Percentiles rank a stretch among this genome's conserved stretches.
phyloP scores from a whole-genome alignment of 2,329 filamentous ascomycete genomes.

The Xylaria sp. region DNA sequence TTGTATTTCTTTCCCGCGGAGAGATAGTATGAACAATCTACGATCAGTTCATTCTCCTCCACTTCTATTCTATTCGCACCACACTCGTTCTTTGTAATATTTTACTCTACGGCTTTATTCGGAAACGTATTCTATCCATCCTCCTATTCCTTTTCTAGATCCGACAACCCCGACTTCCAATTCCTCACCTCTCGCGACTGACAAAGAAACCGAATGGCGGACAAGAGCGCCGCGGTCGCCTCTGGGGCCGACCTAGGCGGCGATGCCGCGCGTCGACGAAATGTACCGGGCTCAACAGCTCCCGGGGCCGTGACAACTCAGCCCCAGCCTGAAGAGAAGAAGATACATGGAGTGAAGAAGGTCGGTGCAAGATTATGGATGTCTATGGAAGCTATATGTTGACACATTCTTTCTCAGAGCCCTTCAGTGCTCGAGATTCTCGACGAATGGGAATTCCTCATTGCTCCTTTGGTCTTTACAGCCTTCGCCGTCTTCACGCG shows the following conservation, averaged over 20 bases:
- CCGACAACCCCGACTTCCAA: background rate
- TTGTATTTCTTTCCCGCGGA: slow-evolving; percentile 26
- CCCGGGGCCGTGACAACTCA: slow-evolving; percentile 50
- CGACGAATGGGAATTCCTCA: slow-evolving; percentile 70
- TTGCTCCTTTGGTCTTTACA: slow-evolving; percentile 71
- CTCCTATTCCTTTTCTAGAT: slow-evolving; percentile 12
- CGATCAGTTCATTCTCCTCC: slow-evolving; percentile 19
- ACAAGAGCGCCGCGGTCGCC: slow-evolving; percentile 65
- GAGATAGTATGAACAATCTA: slow-evolving; percentile 31
- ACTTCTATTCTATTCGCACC: slow-evolving; percentile 31
- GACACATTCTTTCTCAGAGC: slow-evolving; percentile 50
- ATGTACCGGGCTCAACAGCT: slow-evolving; percentile 58
- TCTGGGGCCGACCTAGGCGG: slow-evolving; percentile 68
- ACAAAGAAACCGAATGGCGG: slow-evolving; percentile 58
- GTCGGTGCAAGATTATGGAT: slow-evolving; percentile 52
- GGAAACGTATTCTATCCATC: background rate
- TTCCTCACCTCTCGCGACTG: slow-evolving; percentile 9
- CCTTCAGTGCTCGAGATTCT: slow-evolving; percentile 71
- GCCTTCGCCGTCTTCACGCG: slow-evolving; percentile 73
- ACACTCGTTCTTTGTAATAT: slow-evolving; percentile 38
- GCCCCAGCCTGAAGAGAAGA: slow-evolving; percentile 67
- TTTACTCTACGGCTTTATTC: slow-evolving; percentile 20
- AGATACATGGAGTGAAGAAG: slow-evolving; percentile 66
- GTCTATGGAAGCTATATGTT: slow-evolving; percentile 11
- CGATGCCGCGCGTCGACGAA: slow-evolving; percentile 68